Evolutionary conservation across 768 basidiomycete genomes (phyloP).

Genomic region (Lactarius sp.): DNA sequence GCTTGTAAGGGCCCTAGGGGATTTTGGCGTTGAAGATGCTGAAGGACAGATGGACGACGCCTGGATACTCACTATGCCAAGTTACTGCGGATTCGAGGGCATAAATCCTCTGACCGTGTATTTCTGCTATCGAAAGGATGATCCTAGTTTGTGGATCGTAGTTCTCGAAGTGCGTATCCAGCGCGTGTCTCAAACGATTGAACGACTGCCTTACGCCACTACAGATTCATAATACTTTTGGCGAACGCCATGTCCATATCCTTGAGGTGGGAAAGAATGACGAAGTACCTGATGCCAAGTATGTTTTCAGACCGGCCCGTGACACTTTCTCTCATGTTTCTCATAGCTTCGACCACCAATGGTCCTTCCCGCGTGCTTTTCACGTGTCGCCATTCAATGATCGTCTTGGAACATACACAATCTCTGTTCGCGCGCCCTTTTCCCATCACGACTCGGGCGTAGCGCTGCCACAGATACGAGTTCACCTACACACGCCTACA

Average conservation of each 20-base stretch:
- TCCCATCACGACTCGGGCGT: slow-evolving; percentile 24
- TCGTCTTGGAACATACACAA: slow-evolving; percentile 57
- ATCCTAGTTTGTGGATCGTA: slow-evolving; percentile 35
- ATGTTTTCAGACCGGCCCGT: background rate
- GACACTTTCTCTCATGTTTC: background rate
- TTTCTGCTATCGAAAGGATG: slow-evolving; percentile 47
- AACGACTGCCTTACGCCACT: background rate
- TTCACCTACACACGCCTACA: slow-evolving; percentile 34
- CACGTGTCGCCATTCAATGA: slow-evolving; percentile 79
- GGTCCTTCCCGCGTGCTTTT: slow-evolving; percentile 63
- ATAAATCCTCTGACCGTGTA: slow-evolving; percentile 70
- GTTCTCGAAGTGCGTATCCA: slow-evolving; percentile 51
- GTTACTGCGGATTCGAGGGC: slow-evolving; percentile 58
- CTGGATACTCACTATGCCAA: slow-evolving; percentile 76
- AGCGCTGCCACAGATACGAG: slow-evolving; percentile 34
- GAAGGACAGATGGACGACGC: slow-evolving; percentile 40
- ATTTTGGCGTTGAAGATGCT: slow-evolving; percentile 29
- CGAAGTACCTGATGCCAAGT: slow-evolving; percentile 33
- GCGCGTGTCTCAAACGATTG: background rate
- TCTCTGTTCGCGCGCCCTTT: slow-evolving; percentile 48
- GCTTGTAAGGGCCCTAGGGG: slow-evolving; percentile 35
- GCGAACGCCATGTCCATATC: slow-evolving; percentile 59
- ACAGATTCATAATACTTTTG: slow-evolving; percentile 71
- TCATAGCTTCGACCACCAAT: slow-evolving; percentile 53
- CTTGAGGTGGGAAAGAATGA: slow-evolving; percentile 44